Evolutionary conservation across 1,284 basidiomycete genomes (phyloP), one percentile per base, ranked within the genome.

Genomic region (Dichomitus squalens): DNA sequence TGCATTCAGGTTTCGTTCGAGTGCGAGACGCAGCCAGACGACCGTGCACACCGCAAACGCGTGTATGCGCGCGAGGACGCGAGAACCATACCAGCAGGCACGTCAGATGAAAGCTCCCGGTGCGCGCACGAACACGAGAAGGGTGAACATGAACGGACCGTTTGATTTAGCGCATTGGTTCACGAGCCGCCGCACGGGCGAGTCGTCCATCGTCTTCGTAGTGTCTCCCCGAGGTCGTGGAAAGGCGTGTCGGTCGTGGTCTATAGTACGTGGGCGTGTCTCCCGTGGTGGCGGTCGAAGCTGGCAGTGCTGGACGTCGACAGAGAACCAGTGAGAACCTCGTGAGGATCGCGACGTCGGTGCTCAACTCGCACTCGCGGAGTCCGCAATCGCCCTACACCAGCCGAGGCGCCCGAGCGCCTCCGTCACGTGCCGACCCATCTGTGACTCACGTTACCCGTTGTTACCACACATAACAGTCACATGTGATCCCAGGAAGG

Each of bases 141-240:
- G 34, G 14, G 39, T 39, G 35, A 25, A 35, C 39, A 20, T 35
- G 44, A 16, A 67, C 78, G 62, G 67, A 88, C 89, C 89, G 68
- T 83, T 88, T 63, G 77, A 83, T 76, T 81, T 89, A 76, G 29
- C 29, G 11, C 83, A 87, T 69, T 88, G 87, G 64, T 72, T 80
- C 59, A 89, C 73, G 63, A 91, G 85, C 66, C 78, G 81, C 66
- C 87, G 83, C 53, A 88, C 73, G 58, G 72, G 76, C 61, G 79
- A 74, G 66, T 81, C 76, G 66, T 81, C 82, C 53, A 55, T 55
- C 31, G 49, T 48, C 27, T 41, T 27, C 36, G n/a, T n/a, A 7
- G 41, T 39, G 14, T 31, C 34, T 53, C 23, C 14, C 12, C 44
- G n/a, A 33, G 41, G 41, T 29, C 41, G 41, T 29, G 41, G 23